phyloP scores from a whole-genome alignment of 1,139 yeast genomes.

The Magnusiomyces starmeri region DNA sequence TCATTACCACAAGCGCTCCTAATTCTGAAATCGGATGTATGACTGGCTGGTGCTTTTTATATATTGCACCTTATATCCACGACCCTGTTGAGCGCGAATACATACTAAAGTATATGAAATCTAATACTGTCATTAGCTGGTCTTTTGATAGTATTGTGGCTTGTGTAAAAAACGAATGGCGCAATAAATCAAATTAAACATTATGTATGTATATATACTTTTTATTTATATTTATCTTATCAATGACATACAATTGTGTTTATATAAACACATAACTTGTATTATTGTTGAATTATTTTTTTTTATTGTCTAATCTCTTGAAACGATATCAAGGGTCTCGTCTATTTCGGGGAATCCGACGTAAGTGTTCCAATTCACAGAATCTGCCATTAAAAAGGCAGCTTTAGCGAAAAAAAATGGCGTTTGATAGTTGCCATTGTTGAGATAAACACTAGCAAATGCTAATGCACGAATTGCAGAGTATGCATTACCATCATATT shows the following conservation, averaged over 20 bases:
- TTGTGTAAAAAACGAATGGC: background rate
- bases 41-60: slow-evolving; percentile 2
- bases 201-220: too few species aligned
- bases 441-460: background rate
- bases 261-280: too few species aligned
- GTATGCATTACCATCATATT: background rate
- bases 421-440: too few species aligned
- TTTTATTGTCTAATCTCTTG: too few species aligned
- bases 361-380: too few species aligned
- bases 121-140: background rate
- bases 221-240: too few species aligned
- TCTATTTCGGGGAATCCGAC: too few species aligned
- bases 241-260: too few species aligned
- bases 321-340: too few species aligned
- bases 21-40: background rate
- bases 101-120: background rate
- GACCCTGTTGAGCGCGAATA: background rate
- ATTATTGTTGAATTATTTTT: too few species aligned
- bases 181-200: background rate
- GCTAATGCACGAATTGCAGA: background rate
- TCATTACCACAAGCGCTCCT: background rate
- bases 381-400: too few species aligned
- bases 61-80: background rate
- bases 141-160: background rate
- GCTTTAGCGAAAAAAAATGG: too few species aligned